Conservation (phyloP, 2,329 filamentous ascomycete genomes). For the Stachybotrys elegans region DNA sequence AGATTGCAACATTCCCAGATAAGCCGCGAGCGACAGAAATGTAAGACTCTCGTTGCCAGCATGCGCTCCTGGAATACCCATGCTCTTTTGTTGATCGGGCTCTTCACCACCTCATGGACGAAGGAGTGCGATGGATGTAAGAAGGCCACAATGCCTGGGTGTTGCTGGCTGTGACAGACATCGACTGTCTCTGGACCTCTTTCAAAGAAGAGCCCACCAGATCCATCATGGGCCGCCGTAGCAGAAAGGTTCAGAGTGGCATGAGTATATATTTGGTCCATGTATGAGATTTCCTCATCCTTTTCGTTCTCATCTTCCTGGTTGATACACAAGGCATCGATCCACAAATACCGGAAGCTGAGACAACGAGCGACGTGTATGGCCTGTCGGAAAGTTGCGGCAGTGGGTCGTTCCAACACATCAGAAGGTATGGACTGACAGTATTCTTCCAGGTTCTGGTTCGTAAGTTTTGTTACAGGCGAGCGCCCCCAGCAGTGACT, state of each 20-base stretch:
- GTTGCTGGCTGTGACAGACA: neutral
- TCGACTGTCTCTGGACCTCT: neutral
- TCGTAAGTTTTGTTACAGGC: neutral
- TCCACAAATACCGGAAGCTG: neutral
- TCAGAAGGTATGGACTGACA: neutral
- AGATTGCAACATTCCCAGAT: neutral
- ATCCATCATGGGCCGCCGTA: neutral
- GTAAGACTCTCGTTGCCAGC: neutral
- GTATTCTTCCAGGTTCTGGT: neutral
- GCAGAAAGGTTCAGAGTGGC: neutral
- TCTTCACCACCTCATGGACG: neutral
- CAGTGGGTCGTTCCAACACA: neutral
- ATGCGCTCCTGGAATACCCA: neutral
- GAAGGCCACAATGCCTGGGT: neutral
- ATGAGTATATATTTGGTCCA: neutral
- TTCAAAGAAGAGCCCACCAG: neutral
- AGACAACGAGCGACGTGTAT: neutral
- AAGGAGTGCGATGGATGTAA: neutral
- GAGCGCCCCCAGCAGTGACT: neutral
- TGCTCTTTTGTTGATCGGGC: neutral
- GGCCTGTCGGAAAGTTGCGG: neutral
- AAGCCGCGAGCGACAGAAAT: neutral
- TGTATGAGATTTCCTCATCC: neutral
- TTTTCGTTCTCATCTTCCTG: neutral
- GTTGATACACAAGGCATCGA: too few relatives aligned